These are phyloP conservation scores for Acacia pycnantha DNA, from an alignment of 331 rosid genomes.

Conservation along the genomic window DNA sequence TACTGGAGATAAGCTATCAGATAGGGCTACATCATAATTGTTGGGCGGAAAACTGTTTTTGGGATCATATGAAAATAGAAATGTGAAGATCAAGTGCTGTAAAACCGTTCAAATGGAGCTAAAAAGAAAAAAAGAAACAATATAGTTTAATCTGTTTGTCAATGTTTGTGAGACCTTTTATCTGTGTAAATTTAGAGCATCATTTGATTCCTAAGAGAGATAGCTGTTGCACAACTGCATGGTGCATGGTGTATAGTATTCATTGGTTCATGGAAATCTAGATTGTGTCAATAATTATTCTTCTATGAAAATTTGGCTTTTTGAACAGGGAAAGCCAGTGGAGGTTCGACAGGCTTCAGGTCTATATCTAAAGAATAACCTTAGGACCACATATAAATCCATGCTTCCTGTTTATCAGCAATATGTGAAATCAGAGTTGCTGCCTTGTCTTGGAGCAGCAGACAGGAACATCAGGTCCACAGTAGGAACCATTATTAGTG, in stretches of 20 bases:
- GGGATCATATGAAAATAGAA: background rate
- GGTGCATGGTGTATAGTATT: background rate
- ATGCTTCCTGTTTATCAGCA: constrained; percentile 79
- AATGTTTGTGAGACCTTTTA: background rate
- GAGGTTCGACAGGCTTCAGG: constrained; percentile 99
- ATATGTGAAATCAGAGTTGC: constrained; percentile 87
- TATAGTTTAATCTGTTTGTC: background rate
- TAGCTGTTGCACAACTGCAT: background rate
- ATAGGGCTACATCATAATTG: background rate
- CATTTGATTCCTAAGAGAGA: background rate
- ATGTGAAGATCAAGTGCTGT: background rate
- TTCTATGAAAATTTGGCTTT: constrained; percentile 26
- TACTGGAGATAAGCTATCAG: background rate
- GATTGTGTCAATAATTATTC: constrained; percentile 1
- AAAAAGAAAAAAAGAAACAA: background rate
- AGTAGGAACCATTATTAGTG: constrained; percentile 80
- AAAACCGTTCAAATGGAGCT: background rate
- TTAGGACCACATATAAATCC: constrained; percentile 55
- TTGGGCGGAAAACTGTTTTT: background rate
- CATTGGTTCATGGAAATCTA: constrained; percentile 15
- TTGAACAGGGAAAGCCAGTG: constrained; percentile 72
- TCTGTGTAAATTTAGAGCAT: background rate
- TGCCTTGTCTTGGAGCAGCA: constrained; percentile 90
- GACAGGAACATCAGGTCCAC: constrained; percentile 94
- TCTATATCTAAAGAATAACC: constrained; percentile 84